Evolutionary conservation across 2,329 filamentous ascomycete species (phyloP), one percentile per base, ranked within the genome.

Genomic region (Fusarium caatingaense): DNA sequence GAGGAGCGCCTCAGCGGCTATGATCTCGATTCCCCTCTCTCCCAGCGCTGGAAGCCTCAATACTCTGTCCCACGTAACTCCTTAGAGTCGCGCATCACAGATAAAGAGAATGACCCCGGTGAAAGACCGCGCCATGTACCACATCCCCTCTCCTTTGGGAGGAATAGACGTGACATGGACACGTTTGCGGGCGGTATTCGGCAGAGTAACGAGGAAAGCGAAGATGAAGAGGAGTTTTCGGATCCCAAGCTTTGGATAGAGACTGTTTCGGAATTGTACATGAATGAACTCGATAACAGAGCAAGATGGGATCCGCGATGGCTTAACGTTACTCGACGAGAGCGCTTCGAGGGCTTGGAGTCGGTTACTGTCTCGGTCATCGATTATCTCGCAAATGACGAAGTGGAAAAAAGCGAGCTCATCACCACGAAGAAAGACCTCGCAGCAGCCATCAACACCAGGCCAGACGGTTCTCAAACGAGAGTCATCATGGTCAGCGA

Each of bases 181-280:
- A 72, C 60, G 1, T 32, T 37, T 7, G 57, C 53, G 0, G 46
- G 30, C 10, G 57, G 49, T 13, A 37, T 60, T 42, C 25, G 46
- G 2, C 45, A 51, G 37, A 34, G 34, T 10, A 34, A 30, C 2
- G 51, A 69, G 6, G 56, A 40, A 3, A 45, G 51, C 0, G 41
- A 23, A 4, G 68, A 70, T 2, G 66, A 48, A 4, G 74, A 76
- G 23, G 74, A 71, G 23, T 72, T 76, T 21, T 74, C 69, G 0
- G 68, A 72, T 20, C 54, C 75, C 23, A 73, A 71, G 13, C 75
- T 76, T 6, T 77, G 75, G 73, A 62, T 77, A 21, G 73, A 77
- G 60, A 76, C 74, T 1, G 56, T 77, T 21, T 75, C 75, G 0
- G 76, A 77, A 49, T 32, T 77, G 13, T 77, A 77, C 41, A 77